These are phyloP conservation scores for Flueggea neowawraea DNA, from an alignment of 441 rosid genomes.

Conservation along the genomic window DNA sequence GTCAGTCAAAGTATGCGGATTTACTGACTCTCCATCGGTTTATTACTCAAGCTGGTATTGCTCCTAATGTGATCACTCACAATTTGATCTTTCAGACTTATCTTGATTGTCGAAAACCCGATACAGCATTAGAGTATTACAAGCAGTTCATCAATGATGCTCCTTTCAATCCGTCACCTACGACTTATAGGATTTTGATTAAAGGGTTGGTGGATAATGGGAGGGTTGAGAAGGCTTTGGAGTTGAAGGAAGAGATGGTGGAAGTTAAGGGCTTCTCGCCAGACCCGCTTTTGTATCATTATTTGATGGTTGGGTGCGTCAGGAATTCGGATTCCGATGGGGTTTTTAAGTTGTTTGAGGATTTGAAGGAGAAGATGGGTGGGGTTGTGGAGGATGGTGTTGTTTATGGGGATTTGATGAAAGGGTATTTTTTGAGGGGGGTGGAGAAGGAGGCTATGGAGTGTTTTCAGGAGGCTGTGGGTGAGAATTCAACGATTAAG, in stretches of 20 bases:
- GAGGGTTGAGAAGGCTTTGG: conserved; percentile 65
- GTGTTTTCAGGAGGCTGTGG: conserved; percentile 54
- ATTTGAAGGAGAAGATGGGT: conserved; percentile 63
- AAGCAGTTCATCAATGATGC: conserved; percentile 67
- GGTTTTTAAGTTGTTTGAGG: conserved; percentile 62
- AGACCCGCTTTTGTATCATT: conserved; percentile 63
- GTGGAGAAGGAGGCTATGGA: conserved; percentile 80
- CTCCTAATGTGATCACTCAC: conserved; percentile 74
- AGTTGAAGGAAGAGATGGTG: conserved; percentile 78
- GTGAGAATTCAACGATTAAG: conserved; percentile 47
- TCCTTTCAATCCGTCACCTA: conserved; percentile 66
- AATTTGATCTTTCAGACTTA: conserved; percentile 78
- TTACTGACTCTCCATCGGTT: conserved; percentile 73
- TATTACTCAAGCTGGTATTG: conserved; percentile 74
- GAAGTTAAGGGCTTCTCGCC: conserved; percentile 47
- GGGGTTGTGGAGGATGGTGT: conserved; percentile 75
- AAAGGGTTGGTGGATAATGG: conserved; percentile 87
- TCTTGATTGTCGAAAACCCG: conserved; percentile 74
- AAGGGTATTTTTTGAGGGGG: conserved; percentile 67
- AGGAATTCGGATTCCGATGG: conserved; percentile 54
- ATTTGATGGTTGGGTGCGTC: conserved; percentile 61
- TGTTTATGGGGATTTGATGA: conserved; percentile 78
- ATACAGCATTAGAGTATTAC: conserved; percentile 70
- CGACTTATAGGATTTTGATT: conserved; percentile 68
- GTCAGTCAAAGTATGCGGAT: conserved; percentile 68